Evolutionary conservation across 306 rosid genomes (phyloP).

Genomic region (Malus domestica): DNA sequence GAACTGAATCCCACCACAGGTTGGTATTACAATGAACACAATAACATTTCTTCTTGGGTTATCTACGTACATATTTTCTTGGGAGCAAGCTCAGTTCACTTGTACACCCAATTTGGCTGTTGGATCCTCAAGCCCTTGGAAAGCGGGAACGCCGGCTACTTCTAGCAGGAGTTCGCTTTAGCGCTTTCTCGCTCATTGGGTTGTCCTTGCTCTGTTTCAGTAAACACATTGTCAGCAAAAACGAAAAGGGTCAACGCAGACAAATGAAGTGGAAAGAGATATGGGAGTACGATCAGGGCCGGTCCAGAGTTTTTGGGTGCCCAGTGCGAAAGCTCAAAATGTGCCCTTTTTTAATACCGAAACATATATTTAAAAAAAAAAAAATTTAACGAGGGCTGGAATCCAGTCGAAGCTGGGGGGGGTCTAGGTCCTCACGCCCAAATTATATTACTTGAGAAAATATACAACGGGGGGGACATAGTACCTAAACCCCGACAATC

Average conservation of each 20-base stretch:
- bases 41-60: neutral
- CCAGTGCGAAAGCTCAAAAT: too few species aligned
- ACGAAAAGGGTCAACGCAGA: neutral
- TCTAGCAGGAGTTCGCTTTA: constrained; percentile 48
- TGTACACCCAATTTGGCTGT: neutral
- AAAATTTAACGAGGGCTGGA: too few species aligned
- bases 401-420: too few species aligned
- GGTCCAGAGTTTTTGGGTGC: too few species aligned
- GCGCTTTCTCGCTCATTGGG: constrained; percentile 46
- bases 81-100: neutral
- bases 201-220: constrained; percentile 47
- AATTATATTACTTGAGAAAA: too few species aligned
- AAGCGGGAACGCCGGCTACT: constrained; percentile 10
- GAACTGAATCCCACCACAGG: too few species aligned
- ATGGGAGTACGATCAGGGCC: neutral
- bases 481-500: too few species aligned
- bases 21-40: too few species aligned
- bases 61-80: neutral
- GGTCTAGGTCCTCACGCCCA: too few species aligned
- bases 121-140: constrained; percentile 3
- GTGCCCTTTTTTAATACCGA: too few species aligned
- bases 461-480: too few species aligned
- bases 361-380: too few species aligned
- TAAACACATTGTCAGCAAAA: neutral
- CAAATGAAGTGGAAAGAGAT: neutral